Evolutionary conservation across 192 early-diverging fungal genomes (phyloP).

Genomic region (Coemansia sp.): DNA sequence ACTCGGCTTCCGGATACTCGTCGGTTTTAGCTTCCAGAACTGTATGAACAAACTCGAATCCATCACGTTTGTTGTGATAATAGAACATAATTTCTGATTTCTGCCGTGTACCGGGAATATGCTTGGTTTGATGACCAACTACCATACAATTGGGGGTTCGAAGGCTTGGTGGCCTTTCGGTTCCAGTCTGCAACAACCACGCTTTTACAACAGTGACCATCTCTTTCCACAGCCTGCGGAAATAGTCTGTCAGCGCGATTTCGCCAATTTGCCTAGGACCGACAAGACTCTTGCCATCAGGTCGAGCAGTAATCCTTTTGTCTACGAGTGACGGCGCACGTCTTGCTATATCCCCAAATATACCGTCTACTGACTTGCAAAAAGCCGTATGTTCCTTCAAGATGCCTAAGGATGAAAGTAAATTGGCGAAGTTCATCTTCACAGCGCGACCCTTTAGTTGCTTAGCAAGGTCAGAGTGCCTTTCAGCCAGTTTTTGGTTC

Average conservation of each 20-base stretch:
- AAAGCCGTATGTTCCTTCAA: no score
- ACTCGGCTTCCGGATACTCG: background rate
- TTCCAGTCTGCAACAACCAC: background rate
- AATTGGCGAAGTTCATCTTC: no score
- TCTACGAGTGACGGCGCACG: background rate
- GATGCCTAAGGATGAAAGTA: no score
- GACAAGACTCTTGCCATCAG: background rate
- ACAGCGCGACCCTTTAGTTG: no score
- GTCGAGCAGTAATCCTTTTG: background rate
- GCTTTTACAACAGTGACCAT: background rate
- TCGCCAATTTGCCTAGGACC: background rate
- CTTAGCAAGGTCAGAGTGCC: no score
- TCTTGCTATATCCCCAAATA: no score
- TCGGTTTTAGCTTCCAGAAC: background rate
- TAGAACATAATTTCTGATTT: conserved; percentile 1
- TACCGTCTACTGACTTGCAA: no score
- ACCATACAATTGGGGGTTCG: background rate
- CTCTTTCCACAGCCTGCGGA: background rate
- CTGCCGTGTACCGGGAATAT: background rate
- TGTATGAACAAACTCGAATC: background rate
- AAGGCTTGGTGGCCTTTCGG: conserved; percentile 18
- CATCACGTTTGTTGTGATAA: background rate
- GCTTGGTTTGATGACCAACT: background rate
- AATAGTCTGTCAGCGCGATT: background rate
- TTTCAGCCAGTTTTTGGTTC: no score